Conservation (phyloP, 2,329 filamentous ascomycete genomes). For the Hymenoscyphus fraxineus region DNA sequence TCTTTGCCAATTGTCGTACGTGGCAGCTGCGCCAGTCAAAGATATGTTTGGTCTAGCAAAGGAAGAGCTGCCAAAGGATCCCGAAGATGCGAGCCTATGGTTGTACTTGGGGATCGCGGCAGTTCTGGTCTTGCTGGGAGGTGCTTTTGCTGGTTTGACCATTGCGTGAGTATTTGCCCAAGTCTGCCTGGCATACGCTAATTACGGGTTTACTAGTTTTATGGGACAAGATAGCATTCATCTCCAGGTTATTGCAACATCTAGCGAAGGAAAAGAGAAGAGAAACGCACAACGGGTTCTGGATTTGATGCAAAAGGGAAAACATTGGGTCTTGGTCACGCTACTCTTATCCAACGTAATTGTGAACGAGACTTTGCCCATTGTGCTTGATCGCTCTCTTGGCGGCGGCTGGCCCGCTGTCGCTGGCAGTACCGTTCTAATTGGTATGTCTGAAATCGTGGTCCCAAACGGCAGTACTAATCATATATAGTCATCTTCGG, state of each 20-base stretch:
- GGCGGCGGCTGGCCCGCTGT: conserved; percentile 94
- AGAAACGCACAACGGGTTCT: conserved; percentile 81
- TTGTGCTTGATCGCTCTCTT: conserved; percentile 88
- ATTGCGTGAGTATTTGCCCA: conserved; percentile 59
- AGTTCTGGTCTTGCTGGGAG: conserved; percentile 78
- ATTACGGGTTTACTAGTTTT: conserved; percentile 30
- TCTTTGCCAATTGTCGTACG: conserved; percentile 39
- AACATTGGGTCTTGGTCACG: conserved; percentile 97
- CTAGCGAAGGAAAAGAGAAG: conserved; percentile 78
- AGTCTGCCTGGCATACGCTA: conserved; percentile 8
- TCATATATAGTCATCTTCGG: conserved; percentile 80
- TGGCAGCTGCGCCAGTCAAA: conserved; percentile 34
- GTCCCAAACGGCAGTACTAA: conserved; percentile 24
- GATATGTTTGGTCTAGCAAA: conserved; percentile 43
- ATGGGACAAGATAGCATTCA: conserved; percentile 84
- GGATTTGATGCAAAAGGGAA: conserved; percentile 76
- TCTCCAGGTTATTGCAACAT: conserved; percentile 86
- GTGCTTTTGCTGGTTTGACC: conserved; percentile 91
- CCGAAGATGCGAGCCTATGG: conserved; percentile 67
- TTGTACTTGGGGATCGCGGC: conserved; percentile 76
- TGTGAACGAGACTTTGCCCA: conserved; percentile 93
- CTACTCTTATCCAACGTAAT: conserved; percentile 94
- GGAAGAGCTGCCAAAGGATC: conserved; percentile 46
- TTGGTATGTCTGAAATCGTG: conserved; percentile 58
- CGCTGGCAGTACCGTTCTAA: conserved; percentile 85